Base-by-base conservation (phyloP, 2,329 filamentous ascomycete species). In the Alternaria sp. region DNA sequence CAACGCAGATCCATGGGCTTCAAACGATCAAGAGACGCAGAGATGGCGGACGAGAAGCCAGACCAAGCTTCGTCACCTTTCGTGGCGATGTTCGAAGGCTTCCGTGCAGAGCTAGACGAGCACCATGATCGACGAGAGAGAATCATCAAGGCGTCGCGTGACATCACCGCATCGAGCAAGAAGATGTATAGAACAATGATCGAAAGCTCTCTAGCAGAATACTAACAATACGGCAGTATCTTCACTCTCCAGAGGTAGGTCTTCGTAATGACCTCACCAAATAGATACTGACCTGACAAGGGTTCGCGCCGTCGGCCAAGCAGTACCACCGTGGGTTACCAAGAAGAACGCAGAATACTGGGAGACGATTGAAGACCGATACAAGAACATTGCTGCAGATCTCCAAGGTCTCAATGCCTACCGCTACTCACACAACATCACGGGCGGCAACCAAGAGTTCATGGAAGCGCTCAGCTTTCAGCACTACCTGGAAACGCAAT, bases 131-230 rank as follows among this genome's bases (percentile, higher is more conserved):
- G 95, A 16, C 87, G 93, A 57, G 94, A 97, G 81, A 88, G 91
- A 54, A 88, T 97, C 68, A 91, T 96, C 74, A 99, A 98, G 82
- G 90, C 89, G 2, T 96, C 92, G 8, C 85, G 94, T 63, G 95
- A 99, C 78, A 91, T 99, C 59, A 99, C 95, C 7, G 93, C 93
- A 0, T 84, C 93, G 54, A 97, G 93, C 80, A 99, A 99, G 84
- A 99, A 98, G 82, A 96, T 98, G 93, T 96, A 80, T 81, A 85
- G 67, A 28, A 28, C 11, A 36, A 28, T 11, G 42, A 5, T 48
- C 12, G 3, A 38, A 4, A 7, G 28, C 26, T 46, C 18, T 2
- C 34, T 47, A 53, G 30, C 22, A 30, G 32, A 36, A 32, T 63
- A 48, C 68, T 75, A 46, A 72, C 59, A 42, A 5, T 14, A 26